Evolutionary conservation across 129 eudicot species (phyloP).

Genomic region (Centrapalus pauciflorus): DNA sequence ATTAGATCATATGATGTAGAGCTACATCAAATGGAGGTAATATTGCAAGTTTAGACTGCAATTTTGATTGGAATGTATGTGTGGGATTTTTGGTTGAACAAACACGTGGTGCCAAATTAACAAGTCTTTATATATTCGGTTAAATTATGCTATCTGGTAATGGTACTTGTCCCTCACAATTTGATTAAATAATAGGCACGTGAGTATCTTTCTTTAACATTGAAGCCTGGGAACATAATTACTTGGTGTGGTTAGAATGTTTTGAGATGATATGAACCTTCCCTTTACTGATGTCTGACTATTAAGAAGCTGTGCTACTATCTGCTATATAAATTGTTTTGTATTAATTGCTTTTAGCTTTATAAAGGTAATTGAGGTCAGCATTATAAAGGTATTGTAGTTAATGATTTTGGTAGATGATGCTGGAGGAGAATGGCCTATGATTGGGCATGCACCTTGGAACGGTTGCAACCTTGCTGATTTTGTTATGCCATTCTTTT

Average conservation of each 20-base stretch:
- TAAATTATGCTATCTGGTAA: neutral
- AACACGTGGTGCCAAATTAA: too few relatives aligned
- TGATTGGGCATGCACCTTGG: conserved; percentile 83
- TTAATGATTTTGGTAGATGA: conserved; percentile 92
- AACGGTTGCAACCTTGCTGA: conserved; percentile 87
- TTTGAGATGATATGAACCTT: neutral
- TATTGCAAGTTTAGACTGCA: too few relatives aligned
- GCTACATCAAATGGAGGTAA: too few relatives aligned
- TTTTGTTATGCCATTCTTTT: conserved; percentile 93
- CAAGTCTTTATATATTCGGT: too few relatives aligned
- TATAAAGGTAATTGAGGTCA: neutral
- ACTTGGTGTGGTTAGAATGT: neutral
- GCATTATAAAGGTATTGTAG: conserved; percentile 29
- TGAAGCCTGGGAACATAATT: too few relatives aligned
- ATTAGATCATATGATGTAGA: too few relatives aligned
- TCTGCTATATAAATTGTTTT: neutral
- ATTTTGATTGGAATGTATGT: too few relatives aligned
- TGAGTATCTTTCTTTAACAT: too few relatives aligned
- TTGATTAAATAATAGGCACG: too few relatives aligned
- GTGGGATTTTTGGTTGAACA: too few relatives aligned
- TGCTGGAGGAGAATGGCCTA: conserved; percentile 86
- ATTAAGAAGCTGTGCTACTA: neutral
- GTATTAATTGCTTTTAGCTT: neutral
- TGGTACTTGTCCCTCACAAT: neutral
- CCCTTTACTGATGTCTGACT: neutral